phyloP scores from a whole-genome alignment of 495 filamentous ascomycete species.

The Parachaetomium inaequale region DNA sequence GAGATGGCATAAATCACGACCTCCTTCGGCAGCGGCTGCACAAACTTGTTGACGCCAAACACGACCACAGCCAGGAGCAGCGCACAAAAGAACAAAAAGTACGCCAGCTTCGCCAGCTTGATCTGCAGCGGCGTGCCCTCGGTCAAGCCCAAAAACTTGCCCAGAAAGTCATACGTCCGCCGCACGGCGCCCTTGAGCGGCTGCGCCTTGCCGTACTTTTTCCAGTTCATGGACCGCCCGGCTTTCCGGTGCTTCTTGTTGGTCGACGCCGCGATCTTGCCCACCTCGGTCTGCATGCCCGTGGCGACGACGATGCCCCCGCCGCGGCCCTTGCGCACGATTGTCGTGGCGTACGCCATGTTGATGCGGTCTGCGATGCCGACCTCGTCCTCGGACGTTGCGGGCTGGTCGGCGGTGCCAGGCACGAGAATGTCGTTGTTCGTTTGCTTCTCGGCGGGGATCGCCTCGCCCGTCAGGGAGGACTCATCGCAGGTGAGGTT shows the following conservation, averaged over 20 bases:
- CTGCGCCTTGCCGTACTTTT: conserved; percentile 57
- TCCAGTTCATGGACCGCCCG: conserved; percentile 60
- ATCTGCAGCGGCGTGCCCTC: conserved; percentile 76
- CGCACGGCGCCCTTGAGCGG: conserved; percentile 54
- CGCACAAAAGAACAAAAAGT: conserved; percentile 69
- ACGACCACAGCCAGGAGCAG: conserved; percentile 75
- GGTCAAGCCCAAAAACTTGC: conserved; percentile 70
- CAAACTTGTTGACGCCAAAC: conserved; percentile 69
- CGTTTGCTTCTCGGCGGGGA: conserved; percentile 40
- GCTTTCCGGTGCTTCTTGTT: conserved; percentile 56
- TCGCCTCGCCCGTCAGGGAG: conserved; percentile 66
- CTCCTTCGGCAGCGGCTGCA: conserved; percentile 56
- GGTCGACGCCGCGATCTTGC: conserved; percentile 73
- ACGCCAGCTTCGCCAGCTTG: conserved; percentile 75
- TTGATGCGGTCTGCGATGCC: conserved; percentile 64
- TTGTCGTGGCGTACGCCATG: conserved; percentile 65
- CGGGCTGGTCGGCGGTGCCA: conserved; percentile 30
- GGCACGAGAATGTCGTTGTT: conserved; percentile 33
- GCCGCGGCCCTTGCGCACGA: conserved; percentile 64
- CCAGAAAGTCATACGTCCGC: conserved; percentile 60
- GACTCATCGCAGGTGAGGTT: conserved; percentile 52
- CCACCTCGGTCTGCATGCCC: conserved; percentile 82
- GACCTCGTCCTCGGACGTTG: conserved; percentile 46
- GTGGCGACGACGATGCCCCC: conserved; percentile 63
- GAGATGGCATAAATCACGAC: conserved; percentile 81